Percentiles rank a stretch among this genome's conserved stretches.
Evolutionary conservation across 768 basidiomycete genomes (phyloP).

Genomic region (Panaeolus papilionaceus): DNA sequence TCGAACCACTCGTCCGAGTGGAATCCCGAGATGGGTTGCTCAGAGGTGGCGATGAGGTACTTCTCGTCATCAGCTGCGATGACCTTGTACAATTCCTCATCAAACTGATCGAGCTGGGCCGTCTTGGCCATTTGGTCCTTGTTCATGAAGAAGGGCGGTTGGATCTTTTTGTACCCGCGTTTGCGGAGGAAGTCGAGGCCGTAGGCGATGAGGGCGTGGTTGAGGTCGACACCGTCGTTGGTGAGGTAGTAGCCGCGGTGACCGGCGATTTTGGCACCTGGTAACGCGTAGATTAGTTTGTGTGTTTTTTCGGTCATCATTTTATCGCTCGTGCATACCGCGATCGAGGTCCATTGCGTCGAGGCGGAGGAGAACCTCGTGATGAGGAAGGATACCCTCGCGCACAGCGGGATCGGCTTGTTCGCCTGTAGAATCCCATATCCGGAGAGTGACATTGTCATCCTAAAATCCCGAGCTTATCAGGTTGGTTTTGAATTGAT

Average conservation of each 20-base stretch:
- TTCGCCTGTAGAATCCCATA: constrained; percentile 86
- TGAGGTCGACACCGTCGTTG: constrained; percentile 95
- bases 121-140: constrained; percentile 98
- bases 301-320: neutral
- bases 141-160: constrained; percentile 99
- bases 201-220: constrained; percentile 94
- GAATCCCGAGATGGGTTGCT: constrained; percentile 97
- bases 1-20: constrained; percentile 99
- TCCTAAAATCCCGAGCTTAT: constrained; percentile 58
- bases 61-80: constrained; percentile 93
- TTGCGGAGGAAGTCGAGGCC: constrained; percentile 91
- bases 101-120: constrained; percentile 97
- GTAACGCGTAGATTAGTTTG: neutral
- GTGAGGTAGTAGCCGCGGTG: constrained; percentile 98
- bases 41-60: constrained; percentile 98
- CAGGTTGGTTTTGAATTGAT: neutral
- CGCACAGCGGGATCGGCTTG: constrained; percentile 74
- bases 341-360: constrained; percentile 98
- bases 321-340: constrained; percentile 52
- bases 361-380: constrained; percentile 91
- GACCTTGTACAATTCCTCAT: constrained; percentile 98
- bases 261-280: constrained; percentile 91
- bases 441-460: constrained; percentile 82
- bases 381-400: constrained; percentile 90
- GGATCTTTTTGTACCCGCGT: constrained; percentile 89